Base-by-base conservation (phyloP, 208 protist genomes). In the Zelonia costaricensis region DNA sequence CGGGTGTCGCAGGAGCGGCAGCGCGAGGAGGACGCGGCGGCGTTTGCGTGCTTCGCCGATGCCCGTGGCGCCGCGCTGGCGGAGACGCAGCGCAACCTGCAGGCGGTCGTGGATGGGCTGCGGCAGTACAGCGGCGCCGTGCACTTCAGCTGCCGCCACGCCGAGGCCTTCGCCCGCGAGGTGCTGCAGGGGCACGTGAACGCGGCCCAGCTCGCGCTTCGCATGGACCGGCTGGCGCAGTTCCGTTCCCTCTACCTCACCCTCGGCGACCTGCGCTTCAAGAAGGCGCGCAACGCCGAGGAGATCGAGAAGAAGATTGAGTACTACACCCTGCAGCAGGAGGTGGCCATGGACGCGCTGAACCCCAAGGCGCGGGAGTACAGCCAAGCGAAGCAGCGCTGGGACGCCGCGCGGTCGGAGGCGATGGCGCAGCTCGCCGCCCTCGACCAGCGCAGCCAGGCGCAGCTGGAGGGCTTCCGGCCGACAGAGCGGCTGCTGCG, bases 291-390 rank as follows among this genome's bases (percentile, higher is more conserved):
- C 25, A 84, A 92, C 56, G 60, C 83, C 23, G 83, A 88, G 45
- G 84, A 90, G 46, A 75, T 95, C 0, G 68, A 88, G 12, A 88
- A 92, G 61, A 91, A 91, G 51, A 81, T 95, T 44, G 78, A 87
- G 43, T 83, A 86, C 70, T 88, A 88, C 63, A 73, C 79, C 18
- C 74, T 92, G 12, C 86, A 95, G 60, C 89, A 95, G 70, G 86
- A 95, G 62, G 39, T 95, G 2, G 85, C 86, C 2, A 93, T 95
- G 86, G 89, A 95, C 38, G 82, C 76, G 35, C 76, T 90, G 31
- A 95, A 95, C 72, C 89, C 89, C 8, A 93, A 91, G 69, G 89
- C 89, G 15, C 91, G 88, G 74, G 82, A 92, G 71, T 95, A 76
- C 72, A 91, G 82, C 63, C 83, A 88, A 28, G 69, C 82, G n/a